Percentiles rank a stretch among this genome's conserved stretches.
These are phyloP conservation scores for Achaetomium macrosporum DNA, from an alignment of 2,329 filamentous ascomycete species.

Conservation along the genomic window DNA sequence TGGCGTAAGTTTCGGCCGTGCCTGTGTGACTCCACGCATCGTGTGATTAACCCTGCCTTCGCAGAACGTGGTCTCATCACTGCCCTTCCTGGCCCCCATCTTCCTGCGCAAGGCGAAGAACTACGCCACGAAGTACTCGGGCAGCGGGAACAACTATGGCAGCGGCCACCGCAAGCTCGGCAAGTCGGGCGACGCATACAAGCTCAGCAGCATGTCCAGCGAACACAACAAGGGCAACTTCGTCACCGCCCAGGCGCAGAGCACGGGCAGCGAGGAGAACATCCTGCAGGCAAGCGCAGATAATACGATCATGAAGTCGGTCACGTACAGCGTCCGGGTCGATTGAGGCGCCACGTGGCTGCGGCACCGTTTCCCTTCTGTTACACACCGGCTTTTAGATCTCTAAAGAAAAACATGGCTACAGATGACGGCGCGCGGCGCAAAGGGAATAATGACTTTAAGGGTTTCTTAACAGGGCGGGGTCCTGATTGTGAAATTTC, in stretches of 20 bases:
- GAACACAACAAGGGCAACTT: conserved; percentile 31
- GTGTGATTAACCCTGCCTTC: not conserved
- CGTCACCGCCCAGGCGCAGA: conserved; percentile 20
- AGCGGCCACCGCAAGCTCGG: conserved; percentile 13
- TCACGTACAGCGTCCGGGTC: conserved; percentile 37
- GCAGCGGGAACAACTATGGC: conserved; percentile 23
- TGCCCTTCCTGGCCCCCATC: conserved; percentile 41
- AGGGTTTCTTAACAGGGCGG: too few species aligned
- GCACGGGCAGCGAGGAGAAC: conserved; percentile 35
- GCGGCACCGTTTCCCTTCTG: too few species aligned
- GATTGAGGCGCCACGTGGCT: conserved; percentile 25
- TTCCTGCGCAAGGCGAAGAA: conserved; percentile 38
- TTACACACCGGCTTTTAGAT: too few species aligned
- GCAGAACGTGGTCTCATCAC: conserved; percentile 44
- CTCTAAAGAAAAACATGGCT: too few species aligned
- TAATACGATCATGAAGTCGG: conserved; percentile 37
- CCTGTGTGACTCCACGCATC: not conserved
- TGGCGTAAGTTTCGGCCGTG: conserved; percentile 37
- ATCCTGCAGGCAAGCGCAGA: conserved; percentile 28
- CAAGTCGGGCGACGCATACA: conserved; percentile 30
- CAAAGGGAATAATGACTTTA: too few species aligned
- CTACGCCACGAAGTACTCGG: conserved; percentile 34
- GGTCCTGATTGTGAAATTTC: too few species aligned
- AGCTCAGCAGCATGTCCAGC: conserved; percentile 34
- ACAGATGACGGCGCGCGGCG: too few species aligned